A percentile compares a stretch with the other conserved stretches of the same genome.
phyloP scores from a whole-genome alignment of 352 stramenopile genomes.

The Globisporangium okanoganense region DNA sequence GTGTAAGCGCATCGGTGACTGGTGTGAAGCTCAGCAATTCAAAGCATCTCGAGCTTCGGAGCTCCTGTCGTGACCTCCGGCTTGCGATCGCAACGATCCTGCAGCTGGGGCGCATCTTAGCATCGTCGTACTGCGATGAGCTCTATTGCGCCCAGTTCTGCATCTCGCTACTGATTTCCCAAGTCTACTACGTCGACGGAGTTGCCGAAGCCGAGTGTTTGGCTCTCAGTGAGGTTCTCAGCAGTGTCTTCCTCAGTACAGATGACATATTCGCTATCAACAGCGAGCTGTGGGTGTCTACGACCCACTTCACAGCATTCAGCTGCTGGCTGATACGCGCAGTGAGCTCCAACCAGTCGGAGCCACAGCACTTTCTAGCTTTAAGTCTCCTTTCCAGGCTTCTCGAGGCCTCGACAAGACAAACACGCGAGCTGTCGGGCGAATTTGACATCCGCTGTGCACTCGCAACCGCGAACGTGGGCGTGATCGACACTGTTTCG shows the following conservation, averaged over 20 bases:
- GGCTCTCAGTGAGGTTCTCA: slow-evolving; percentile 1
- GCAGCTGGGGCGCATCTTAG: slow-evolving; percentile 7
- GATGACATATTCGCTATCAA: not conserved
- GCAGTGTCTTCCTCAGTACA: not conserved
- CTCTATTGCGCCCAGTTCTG: not conserved
- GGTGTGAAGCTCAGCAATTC: not conserved
- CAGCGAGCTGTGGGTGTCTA: not conserved
- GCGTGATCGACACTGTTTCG: slow-evolving; percentile 14
- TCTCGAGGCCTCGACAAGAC: not conserved
- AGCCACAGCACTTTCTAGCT: not conserved
- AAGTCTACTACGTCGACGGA: slow-evolving; percentile 9
- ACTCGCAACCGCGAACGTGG: not conserved
- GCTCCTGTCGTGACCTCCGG: not conserved
- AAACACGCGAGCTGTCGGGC: not conserved
- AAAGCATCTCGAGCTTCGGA: not conserved
- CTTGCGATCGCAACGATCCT: slow-evolving; percentile 1
- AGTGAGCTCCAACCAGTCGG: not conserved
- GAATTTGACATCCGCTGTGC: not conserved
- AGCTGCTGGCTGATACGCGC: not conserved
- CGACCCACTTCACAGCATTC: not conserved
- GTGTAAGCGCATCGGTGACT: not conserved
- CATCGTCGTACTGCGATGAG: not conserved
- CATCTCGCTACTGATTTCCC: slow-evolving; percentile 11
- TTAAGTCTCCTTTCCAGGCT: not conserved
- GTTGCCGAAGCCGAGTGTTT: not conserved